Base-by-base conservation (phyloP, 345 rosid species). In the Bruguiera sexangula region DNA sequence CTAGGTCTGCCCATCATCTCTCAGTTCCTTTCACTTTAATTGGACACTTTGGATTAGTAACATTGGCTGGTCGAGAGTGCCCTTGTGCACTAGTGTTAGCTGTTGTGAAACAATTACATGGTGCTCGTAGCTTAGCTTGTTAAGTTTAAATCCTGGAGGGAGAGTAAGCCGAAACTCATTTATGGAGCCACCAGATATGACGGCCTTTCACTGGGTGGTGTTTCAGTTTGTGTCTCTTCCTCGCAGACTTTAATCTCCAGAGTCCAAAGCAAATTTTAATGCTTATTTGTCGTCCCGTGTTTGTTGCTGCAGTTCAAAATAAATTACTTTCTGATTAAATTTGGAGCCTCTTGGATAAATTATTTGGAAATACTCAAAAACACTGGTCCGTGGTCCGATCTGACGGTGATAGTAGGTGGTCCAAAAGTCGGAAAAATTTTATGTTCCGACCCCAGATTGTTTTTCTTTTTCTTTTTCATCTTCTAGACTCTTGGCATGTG, bases 1-100 rank as follows among this genome's bases (percentile, higher is more conserved):
- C 31, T 69, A 69, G 57, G 72, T 69, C 64, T 69, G 72, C 65
- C 46, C 31, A 29, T 59, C n/a, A 10, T n/a, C n/a, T 30, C 56
- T 52, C 46, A n/a, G n/a, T 24, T 43, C 18, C 55, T 15, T 6
- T 48, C 21, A 20, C 54, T 64, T 16, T 8, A 5, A 4, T 3
- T 27, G 2, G 55, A 5, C 56, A 8, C 7, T 43, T 46, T 57
- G 39, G 24, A 48, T 22, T 22, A n/a, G 60, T 31, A 52, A 31
- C 32, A 8, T 18, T 55, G 34, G 53, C 71, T 13, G 16, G 30
- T 32, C 24, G 3, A 13, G 24, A 22, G 15, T 43, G 50, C 50
- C 50, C 59, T 22, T 55, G 15, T 55, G 59, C 59, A 2, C 11
- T 9, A 8, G 6, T n/a, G 59, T 11, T 43, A 0, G 50, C 13